A percentile compares a stretch with the other conserved stretches of the same genome.
Evolutionary conservation across 225 moss, liverwort and hornwort genomes (phyloP).

Genomic region (Climacium dendroides): DNA sequence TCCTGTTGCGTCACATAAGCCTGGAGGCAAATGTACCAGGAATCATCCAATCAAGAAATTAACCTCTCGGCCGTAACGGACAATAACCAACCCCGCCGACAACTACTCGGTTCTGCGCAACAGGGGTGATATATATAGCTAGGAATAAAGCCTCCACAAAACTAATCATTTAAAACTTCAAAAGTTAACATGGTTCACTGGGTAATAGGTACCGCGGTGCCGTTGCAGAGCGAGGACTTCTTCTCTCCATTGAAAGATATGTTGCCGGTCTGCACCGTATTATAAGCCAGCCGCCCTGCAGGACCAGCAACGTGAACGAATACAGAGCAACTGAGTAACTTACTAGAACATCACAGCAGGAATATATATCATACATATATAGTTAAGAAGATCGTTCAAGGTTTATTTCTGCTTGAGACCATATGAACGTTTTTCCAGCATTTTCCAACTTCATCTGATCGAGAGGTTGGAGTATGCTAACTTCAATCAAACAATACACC

Average conservation of each 20-base stretch:
- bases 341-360: too few relatives aligned
- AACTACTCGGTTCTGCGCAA: neutral
- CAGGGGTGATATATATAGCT: neutral
- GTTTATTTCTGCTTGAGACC: too few relatives aligned
- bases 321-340: neutral
- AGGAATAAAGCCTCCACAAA: neutral
- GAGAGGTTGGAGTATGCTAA: neutral
- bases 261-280: constrained; percentile 9
- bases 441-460: neutral
- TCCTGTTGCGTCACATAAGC: constrained; percentile 41
- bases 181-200: neutral
- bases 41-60: neutral
- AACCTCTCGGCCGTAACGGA: too few relatives aligned
- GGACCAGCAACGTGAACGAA: neutral
- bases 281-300: constrained; percentile 25
- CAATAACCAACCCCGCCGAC: neutral
- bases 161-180: too few relatives aligned
- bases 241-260: constrained; percentile 22
- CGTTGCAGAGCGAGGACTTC: constrained; percentile 18
- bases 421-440: too few relatives aligned
- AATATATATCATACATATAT: too few relatives aligned
- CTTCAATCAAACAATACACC: neutral
- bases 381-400: neutral
- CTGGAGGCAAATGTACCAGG: neutral
- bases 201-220: neutral